These are phyloP conservation scores for Thielaviopsis populi DNA, from an alignment of 2,329 filamentous ascomycete species.

Conservation along the genomic window DNA sequence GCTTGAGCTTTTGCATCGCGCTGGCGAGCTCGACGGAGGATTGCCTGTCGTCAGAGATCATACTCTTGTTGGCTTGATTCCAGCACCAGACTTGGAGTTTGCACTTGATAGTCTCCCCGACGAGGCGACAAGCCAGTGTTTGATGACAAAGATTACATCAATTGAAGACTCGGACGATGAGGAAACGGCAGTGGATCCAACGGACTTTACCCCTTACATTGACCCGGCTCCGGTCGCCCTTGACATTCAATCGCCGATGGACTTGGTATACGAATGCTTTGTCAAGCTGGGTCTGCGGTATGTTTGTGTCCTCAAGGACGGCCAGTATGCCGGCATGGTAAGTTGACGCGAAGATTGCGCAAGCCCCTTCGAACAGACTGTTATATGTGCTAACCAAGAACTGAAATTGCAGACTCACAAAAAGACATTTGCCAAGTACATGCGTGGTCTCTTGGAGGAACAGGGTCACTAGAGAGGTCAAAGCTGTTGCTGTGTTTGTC, in stretches of 20 bases:
- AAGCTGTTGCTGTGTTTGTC: not conserved
- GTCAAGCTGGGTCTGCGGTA: constrained; percentile 85
- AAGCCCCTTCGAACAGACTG: not conserved
- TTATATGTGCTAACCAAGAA: not conserved
- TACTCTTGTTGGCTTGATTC: constrained; percentile 76
- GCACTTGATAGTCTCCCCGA: constrained; percentile 73
- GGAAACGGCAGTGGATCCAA: constrained; percentile 41
- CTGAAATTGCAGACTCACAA: constrained; percentile 56
- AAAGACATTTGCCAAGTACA: constrained; percentile 90
- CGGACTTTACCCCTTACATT: constrained; percentile 81
- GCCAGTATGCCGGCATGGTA: constrained; percentile 77
- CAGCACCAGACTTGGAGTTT: constrained; percentile 84
- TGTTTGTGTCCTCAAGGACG: constrained; percentile 75
- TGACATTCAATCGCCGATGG: constrained; percentile 80
- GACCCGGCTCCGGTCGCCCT: constrained; percentile 80
- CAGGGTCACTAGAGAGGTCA: constrained; percentile 18
- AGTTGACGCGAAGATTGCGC: constrained; percentile 23
- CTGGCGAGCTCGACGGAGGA: constrained; percentile 83
- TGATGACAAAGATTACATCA: constrained; percentile 58
- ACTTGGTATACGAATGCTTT: constrained; percentile 92
- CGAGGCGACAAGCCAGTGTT: constrained; percentile 57
- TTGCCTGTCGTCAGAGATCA: constrained; percentile 70
- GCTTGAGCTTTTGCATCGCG: constrained; percentile 64
- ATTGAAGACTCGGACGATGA: constrained; percentile 50
- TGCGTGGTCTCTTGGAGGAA: constrained; percentile 62